phyloP scores from a whole-genome alignment of 176 grass and related monocot species.

The Zoysia japonica region DNA sequence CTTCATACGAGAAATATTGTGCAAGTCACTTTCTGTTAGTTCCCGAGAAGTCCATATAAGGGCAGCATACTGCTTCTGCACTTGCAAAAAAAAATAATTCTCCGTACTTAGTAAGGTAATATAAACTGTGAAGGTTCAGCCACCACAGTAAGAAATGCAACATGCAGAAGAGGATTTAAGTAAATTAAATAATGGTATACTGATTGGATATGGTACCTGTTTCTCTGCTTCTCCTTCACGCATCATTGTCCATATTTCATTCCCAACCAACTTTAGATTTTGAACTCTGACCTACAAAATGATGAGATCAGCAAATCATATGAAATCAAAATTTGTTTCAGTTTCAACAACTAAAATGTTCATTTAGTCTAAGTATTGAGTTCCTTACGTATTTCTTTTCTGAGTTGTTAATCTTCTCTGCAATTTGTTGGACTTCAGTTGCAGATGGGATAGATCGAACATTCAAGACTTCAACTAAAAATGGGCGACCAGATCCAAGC shows the following conservation, averaged over 20 bases:
- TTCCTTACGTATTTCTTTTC: constrained; percentile 84
- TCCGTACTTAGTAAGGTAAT: not conserved
- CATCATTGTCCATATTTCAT: constrained; percentile 90
- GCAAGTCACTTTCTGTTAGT: constrained; percentile 59
- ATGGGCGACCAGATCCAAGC: constrained; percentile 96
- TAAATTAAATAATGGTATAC: constrained; percentile 1
- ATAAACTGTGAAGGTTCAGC: not conserved
- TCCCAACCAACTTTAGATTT: constrained; percentile 78
- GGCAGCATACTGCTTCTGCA: constrained; percentile 90
- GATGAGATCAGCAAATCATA: constrained; percentile 26
- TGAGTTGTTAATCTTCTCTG: constrained; percentile 70
- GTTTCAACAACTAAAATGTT: not conserved
- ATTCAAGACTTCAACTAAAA: constrained; percentile 86
- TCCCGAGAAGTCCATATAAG: constrained; percentile 84
- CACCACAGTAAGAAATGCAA: not conserved
- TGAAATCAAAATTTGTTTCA: not conserved
- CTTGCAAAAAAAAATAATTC: constrained; percentile 30
- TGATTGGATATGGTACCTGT: constrained; percentile 52
- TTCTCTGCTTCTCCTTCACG: constrained; percentile 96
- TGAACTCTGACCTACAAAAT: constrained; percentile 65
- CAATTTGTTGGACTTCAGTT: constrained; percentile 69
- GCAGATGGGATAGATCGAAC: constrained; percentile 62
- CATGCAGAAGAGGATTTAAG: not conserved
- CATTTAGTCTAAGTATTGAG: constrained; percentile 19
- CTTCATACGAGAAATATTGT: constrained; percentile 55